These are phyloP conservation scores for Yarrowia sp. DNA, from an alignment of 805 yeast genomes.

Conservation along the genomic window DNA sequence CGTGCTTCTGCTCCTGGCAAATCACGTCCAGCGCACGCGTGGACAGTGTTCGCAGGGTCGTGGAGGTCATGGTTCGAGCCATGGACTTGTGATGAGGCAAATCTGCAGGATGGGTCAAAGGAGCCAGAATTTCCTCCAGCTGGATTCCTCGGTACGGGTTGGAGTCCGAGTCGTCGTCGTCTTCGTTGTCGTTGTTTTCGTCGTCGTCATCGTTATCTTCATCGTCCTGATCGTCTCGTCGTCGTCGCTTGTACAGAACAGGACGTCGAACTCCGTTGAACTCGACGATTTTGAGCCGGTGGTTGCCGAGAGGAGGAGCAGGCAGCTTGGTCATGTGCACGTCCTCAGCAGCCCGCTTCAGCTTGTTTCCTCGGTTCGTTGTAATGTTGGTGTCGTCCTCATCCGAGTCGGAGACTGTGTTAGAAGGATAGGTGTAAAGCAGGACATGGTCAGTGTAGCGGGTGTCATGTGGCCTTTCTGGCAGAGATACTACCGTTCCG, in stretches of 20 bases:
- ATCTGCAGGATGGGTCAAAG: slow-evolving; percentile 79
- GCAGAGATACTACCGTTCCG: too few relatives aligned
- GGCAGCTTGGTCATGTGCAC: slow-evolving; percentile 48
- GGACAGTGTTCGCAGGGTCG: slow-evolving; percentile 60
- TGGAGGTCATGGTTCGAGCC: slow-evolving; percentile 59
- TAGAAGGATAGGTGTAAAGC: background rate
- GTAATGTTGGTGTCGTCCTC: slow-evolving; percentile 37
- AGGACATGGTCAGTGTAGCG: too few relatives aligned
- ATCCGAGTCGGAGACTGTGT: slow-evolving; percentile 37
- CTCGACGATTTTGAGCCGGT: slow-evolving; percentile 37
- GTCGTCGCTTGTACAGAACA: slow-evolving; percentile 34
- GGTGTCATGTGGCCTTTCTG: too few relatives aligned
- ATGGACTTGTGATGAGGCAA: slow-evolving; percentile 68
- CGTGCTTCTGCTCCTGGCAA: slow-evolving; percentile 75
- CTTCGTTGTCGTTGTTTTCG: slow-evolving; percentile 37
- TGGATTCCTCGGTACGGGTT: slow-evolving; percentile 52
- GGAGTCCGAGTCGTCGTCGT: slow-evolving; percentile 35
- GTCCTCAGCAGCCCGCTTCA: slow-evolving; percentile 49
- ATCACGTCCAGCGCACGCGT: slow-evolving; percentile 71
- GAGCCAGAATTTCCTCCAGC: slow-evolving; percentile 62
- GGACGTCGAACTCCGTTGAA: slow-evolving; percentile 36
- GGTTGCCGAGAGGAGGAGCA: slow-evolving; percentile 34
- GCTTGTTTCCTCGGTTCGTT: slow-evolving; percentile 58
- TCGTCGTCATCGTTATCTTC: slow-evolving; percentile 20
- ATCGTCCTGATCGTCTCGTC: slow-evolving; percentile 32